phyloP scores from a whole-genome alignment of 2,329 filamentous ascomycete genomes.

The Microdochium bolleyi region DNA sequence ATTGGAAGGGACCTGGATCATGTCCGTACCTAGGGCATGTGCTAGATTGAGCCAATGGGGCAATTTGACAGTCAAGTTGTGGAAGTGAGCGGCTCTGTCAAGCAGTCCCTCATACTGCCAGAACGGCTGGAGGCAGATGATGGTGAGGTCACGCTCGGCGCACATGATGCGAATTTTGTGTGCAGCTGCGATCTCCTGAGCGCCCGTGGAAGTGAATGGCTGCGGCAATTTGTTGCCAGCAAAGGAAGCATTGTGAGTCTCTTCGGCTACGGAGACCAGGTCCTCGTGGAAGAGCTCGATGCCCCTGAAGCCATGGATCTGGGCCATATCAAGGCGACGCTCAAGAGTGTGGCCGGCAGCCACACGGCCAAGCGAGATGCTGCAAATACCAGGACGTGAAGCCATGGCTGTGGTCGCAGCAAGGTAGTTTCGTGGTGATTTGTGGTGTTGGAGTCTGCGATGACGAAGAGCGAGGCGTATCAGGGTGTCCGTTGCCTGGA shows the following conservation, averaged over 20 bases:
- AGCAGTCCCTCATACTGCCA: constrained; percentile 54
- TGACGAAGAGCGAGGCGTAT: no score
- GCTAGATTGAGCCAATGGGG: constrained; percentile 52
- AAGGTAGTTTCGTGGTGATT: no score
- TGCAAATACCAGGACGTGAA: neutral
- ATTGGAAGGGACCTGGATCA: constrained; percentile 54
- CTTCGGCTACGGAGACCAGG: constrained; percentile 38
- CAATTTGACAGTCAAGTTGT: constrained; percentile 42
- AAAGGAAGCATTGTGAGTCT: constrained; percentile 2
- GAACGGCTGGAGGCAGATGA: constrained; percentile 55
- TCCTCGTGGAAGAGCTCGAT: constrained; percentile 60
- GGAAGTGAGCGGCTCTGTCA: constrained; percentile 35
- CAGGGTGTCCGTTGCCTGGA: no score
- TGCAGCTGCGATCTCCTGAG: constrained; percentile 30
- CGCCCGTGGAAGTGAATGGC: constrained; percentile 11
- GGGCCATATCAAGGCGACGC: neutral
- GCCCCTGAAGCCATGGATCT: constrained; percentile 34
- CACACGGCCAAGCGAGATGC: neutral
- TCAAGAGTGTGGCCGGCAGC: neutral
- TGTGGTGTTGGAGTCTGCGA: no score
- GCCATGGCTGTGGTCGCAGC: neutral
- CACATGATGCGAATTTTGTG: constrained; percentile 35
- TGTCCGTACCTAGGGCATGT: constrained; percentile 45
- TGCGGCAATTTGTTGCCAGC: neutral
- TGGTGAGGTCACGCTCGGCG: constrained; percentile 30